Evolutionary conservation across 495 filamentous ascomycete genomes (phyloP).

Genomic region (Hypoxylon cercidicola): DNA sequence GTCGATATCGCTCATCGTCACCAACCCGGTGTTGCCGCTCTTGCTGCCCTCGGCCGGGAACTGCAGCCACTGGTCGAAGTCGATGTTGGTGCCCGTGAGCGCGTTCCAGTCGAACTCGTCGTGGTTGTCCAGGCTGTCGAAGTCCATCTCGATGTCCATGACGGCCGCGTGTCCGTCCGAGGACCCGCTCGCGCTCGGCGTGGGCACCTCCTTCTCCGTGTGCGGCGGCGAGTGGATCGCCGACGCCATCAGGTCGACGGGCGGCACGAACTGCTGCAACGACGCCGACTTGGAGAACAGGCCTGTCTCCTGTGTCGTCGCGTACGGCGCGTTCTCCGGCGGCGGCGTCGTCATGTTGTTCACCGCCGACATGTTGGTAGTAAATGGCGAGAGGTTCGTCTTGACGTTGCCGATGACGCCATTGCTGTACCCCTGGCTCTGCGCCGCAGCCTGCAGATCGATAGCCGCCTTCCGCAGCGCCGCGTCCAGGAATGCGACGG

Average conservation of each 20-base stretch:
- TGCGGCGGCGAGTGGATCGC: constrained; percentile 47
- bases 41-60: constrained; percentile 53
- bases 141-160: constrained; percentile 43
- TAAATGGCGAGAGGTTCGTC: constrained; percentile 34
- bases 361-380: constrained; percentile 18
- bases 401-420: constrained; percentile 37
- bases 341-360: constrained; percentile 54
- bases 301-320: constrained; percentile 40
- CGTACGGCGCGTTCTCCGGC: constrained; percentile 51
- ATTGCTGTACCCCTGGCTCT: constrained; percentile 27
- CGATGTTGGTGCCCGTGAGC: constrained; percentile 49
- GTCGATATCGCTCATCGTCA: constrained; percentile 40
- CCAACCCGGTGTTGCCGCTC: constrained; percentile 16
- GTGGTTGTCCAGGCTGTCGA: constrained; percentile 33
- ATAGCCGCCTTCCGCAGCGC: constrained; percentile 84
- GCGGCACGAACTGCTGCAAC: constrained; percentile 31
- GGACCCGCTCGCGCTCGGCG: constrained; percentile 46
- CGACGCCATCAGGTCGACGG: constrained; percentile 23
- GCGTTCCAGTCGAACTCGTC: constrained; percentile 54
- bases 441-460: constrained; percentile 42
- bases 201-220: constrained; percentile 46
- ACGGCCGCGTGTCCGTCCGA: constrained; percentile 35
- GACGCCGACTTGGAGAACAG: constrained; percentile 34
- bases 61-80: constrained; percentile 59
- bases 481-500: constrained; percentile 84